These are phyloP conservation scores for Angomonas ambiguus DNA, from an alignment of 208 protist genomes.

Conservation along the genomic window DNA sequence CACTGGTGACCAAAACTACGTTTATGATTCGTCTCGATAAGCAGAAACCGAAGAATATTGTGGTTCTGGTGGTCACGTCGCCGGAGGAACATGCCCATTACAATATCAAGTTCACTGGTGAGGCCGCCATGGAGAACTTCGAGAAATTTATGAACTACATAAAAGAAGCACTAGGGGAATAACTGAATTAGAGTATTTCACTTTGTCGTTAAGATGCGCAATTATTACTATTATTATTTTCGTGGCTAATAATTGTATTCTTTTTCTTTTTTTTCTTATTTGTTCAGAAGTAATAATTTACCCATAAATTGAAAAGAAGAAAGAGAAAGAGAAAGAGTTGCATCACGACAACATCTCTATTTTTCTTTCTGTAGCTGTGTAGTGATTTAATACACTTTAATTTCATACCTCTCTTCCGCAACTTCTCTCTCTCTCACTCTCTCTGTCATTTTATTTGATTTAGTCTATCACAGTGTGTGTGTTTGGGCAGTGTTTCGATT, in stretches of 20 bases:
- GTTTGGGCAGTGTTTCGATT: too few species aligned
- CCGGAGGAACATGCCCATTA: not conserved
- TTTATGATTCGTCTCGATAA: not conserved
- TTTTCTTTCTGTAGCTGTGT: not conserved
- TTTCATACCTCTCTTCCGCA: not conserved
- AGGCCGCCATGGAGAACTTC: not conserved
- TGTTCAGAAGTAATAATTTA: not conserved
- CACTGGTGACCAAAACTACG: slow-evolving; percentile 1
- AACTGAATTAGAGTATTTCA: not conserved
- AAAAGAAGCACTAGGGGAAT: not conserved
- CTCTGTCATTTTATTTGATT: too few species aligned
- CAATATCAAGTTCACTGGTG: slow-evolving; percentile 9
- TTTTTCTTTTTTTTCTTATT: not conserved
- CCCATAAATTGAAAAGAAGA: not conserved
- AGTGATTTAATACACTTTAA: not conserved
- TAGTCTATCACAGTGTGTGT: too few species aligned
- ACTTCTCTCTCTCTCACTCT: slow-evolving; percentile 4
- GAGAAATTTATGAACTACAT: not conserved
- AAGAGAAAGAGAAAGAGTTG: too few species aligned
- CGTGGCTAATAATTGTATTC: not conserved
- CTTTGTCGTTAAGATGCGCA: not conserved
- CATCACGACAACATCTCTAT: too few species aligned
- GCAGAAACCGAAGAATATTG: slow-evolving; percentile 5
- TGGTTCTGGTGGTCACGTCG: not conserved
- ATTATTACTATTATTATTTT: not conserved